Percentiles rank a stretch among this genome's conserved stretches.
phyloP scores from a whole-genome alignment of 331 rosid species.

The Malus hybrid region DNA sequence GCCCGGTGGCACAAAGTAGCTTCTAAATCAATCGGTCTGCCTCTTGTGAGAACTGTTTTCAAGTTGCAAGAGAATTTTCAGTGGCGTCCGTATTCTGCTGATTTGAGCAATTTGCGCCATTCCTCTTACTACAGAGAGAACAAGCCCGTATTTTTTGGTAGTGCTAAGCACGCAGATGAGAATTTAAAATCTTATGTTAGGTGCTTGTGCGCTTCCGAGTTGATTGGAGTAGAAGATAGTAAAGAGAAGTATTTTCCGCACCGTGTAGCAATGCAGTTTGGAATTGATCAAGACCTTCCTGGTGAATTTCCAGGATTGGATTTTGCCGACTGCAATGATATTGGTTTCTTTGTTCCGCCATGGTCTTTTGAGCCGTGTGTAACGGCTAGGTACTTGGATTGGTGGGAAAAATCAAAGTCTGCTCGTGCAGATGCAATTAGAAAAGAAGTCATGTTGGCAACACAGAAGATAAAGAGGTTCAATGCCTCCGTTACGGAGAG shows the following conservation, averaged over 20 bases:
- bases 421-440: background rate
- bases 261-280: constrained; percentile 55
- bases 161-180: constrained; percentile 10
- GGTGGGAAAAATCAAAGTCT: background rate
- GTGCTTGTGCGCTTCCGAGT: constrained; percentile 31
- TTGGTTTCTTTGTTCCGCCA: background rate
- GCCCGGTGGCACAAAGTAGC: constrained; percentile 23
- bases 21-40: background rate
- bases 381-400: background rate
- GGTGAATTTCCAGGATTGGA: constrained; percentile 7
- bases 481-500: background rate
- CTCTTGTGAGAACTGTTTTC: background rate
- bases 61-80: background rate
- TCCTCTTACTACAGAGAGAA: background rate
- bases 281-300: constrained; percentile 61
- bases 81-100: constrained; percentile 38
- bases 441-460: background rate
- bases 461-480: background rate
- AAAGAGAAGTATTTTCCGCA: constrained; percentile 43
- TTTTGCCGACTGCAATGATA: background rate
- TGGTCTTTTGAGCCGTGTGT: constrained; percentile 1
- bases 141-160: background rate
- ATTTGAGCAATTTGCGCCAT: background rate
- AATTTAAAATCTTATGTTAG: constrained; percentile 8
- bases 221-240: constrained; percentile 34